Percentiles rank a stretch among this genome's conserved stretches.
These are phyloP conservation scores for Cercospora sesami DNA, from an alignment of 2,329 filamentous ascomycete genomes.

Conservation along the genomic window DNA sequence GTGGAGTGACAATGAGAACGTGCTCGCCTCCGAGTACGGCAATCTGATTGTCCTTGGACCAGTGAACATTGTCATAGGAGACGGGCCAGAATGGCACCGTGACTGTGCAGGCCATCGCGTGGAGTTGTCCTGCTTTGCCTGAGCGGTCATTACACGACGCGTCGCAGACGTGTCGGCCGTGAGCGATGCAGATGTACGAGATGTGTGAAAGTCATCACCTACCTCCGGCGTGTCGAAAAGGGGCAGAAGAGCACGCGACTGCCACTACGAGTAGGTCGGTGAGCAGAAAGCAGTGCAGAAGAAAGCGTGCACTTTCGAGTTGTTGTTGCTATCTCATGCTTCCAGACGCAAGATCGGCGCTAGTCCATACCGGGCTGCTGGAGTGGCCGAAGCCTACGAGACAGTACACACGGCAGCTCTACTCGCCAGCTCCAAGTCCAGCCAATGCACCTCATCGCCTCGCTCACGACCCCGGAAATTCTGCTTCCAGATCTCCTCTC, in stretches of 20 bases:
- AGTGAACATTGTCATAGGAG: conserved; percentile 55
- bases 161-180: conserved; percentile 11
- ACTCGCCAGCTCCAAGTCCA: background rate
- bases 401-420: background rate
- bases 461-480: background rate
- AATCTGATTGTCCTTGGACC: conserved; percentile 60
- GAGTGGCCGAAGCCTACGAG: background rate
- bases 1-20: conserved; percentile 51
- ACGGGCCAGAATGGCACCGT: conserved; percentile 50
- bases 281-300: background rate
- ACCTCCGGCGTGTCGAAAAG: background rate
- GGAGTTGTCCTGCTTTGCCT: background rate
- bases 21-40: conserved; percentile 58
- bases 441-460: background rate
- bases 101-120: conserved; percentile 27
- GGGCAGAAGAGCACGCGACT: background rate
- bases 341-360: background rate
- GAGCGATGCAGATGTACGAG: conserved; percentile 64
- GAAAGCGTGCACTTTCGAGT: background rate
- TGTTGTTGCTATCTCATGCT: background rate
- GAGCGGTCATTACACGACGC: conserved; percentile 14
- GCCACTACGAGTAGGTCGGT: background rate
- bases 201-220: conserved; percentile 85
- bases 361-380: background rate
- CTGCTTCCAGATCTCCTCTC: background rate